Percentiles rank a stretch among this genome's conserved stretches.
phyloP scores from a whole-genome alignment of 2,329 filamentous ascomycete genomes.

The Triangularia verruculosa region DNA sequence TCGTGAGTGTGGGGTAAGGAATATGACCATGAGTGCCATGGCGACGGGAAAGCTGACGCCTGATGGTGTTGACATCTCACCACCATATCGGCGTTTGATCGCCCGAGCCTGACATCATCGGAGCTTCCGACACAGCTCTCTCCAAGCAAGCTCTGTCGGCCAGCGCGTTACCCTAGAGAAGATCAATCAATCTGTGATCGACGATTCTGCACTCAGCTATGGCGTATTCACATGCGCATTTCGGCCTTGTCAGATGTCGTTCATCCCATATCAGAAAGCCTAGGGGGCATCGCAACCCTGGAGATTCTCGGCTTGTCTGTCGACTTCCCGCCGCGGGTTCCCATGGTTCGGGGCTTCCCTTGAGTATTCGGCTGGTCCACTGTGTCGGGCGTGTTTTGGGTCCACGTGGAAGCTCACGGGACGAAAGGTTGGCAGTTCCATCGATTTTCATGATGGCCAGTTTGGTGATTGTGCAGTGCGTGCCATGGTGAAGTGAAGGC shows the following conservation, averaged over 20 bases:
- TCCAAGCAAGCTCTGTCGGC: neutral
- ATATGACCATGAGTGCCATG: no score
- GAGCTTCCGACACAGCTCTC: conserved; percentile 1
- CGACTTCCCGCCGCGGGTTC: neutral
- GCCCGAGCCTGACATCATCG: conserved; percentile 15
- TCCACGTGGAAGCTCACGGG: conserved; percentile 10
- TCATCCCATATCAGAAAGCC: conserved; percentile 27
- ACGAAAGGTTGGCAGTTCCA: neutral
- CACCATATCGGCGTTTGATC: conserved; percentile 20
- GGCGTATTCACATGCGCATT: conserved; percentile 9
- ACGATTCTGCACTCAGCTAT: conserved; percentile 13
- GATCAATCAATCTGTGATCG: conserved; percentile 32
- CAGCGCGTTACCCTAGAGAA: conserved; percentile 14
- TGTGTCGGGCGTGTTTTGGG: conserved; percentile 18
- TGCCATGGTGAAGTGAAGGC: conserved; percentile 1
- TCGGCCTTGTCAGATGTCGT: conserved; percentile 25
- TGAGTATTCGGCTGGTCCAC: conserved; percentile 22
- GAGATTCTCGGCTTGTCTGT: conserved; percentile 7
- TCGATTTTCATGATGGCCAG: neutral
- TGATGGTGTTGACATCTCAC: neutral
- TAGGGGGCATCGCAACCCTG: conserved; percentile 15
- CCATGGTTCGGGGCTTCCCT: conserved; percentile 6
- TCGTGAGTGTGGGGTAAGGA: neutral
- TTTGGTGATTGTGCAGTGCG: neutral
- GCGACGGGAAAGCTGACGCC: no score